Evolutionary conservation across 108 stramenopile species (phyloP), one percentile per base, ranked within the genome.

Genomic region (Mediolabrus comicus): DNA sequence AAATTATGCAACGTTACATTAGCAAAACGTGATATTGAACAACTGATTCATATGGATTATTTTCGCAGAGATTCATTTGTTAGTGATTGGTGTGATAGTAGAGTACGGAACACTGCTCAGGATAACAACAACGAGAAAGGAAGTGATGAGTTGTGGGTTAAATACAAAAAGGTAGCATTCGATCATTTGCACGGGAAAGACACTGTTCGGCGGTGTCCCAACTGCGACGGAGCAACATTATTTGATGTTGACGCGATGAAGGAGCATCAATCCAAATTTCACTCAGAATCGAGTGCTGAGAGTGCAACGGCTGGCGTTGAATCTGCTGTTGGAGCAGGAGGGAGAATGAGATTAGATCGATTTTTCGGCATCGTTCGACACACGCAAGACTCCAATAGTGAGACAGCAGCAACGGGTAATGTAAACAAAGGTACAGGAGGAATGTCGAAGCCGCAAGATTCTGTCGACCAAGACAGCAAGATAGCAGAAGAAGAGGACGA

Each of bases 81-180:
- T 1, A 38, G 62, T 35, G 43, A 43, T 13, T 29, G 71, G 62
- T 4, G 14, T 62, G 33, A 46, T 43, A 12, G 11, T 4, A 34
- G 22, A 53, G 2, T 14, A 17, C 25, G 17, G 19, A 62, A 17
- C 34, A 34, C 32, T 13, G 25, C 30, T 0, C 32, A 34, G 35
- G 53, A 29, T 22, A 0, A 34, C 14, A 41, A 28, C 31, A 34
- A 17, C 22, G n/a, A 17, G 10, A 57, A 28, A 19, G 8, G 43
- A 10, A 53, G 26, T 19, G 49, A 65, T 63, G 57, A 69, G 26
- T 62, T 74, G 43, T 75, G 57, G 53, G 33, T 22, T 12, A 80
- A 81, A 67, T 85, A 73, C 58, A 58, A 77, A 71, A 66, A 79
- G 69, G n/a, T 82, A 10, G 59, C 69, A 36, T 71, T 82, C 46